Evolutionary conservation across 2,329 filamentous ascomycete species (phyloP), one percentile per base, ranked within the genome.

Genomic region (Fusarium mundagurra): DNA sequence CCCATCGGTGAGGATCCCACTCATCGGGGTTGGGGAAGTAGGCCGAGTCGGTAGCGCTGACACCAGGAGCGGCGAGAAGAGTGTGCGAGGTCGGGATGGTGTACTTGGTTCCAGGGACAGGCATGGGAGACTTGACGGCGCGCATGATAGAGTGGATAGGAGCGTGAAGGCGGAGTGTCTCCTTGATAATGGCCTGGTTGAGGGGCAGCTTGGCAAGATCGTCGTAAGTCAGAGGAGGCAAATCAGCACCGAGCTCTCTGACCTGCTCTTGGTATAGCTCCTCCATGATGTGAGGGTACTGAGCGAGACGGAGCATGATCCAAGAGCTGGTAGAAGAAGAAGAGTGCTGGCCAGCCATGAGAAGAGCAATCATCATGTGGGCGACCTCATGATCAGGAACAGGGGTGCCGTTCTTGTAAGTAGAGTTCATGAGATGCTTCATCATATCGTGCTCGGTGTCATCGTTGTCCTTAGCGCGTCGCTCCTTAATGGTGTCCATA

Each of bases 131-230:
- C 86, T 96, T 98, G 82, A 98, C 96, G 77, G 94, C 93, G 78
- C 95, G 94, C 88, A 98, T 90, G 80, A 98, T 97, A 58, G 94
- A 96, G 88, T 98, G 95, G 79, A 98, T 98, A 2, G 95, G 95
- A 3, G 95, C 93, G 82, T 98, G 94, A 22, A 98, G 87, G 72
- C 95, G 93, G 44, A 98, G 92, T 6, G 95, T 97, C 85, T 98
- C 95, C 86, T 96, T 96, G 84, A 98, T 89, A 73, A 97, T 92
- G 78, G 94, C 92, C 77, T 92, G 88, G 86, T 97, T 94, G 27
- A 98, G 90, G 55, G 94, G 91, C 39, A 98, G 89, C 82, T 92
- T 92, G 76, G 92, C 87, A 22, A 98, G 88, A 74, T 92, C 89
- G 75, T 97, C 95, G 81, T 93, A 96, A 54, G 88, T 90, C 53